A percentile compares a stretch with the other conserved stretches of the same genome.
Conservation (phyloP, 78 protist genomes). For the Anaeramoeba flamelloides region DNA sequence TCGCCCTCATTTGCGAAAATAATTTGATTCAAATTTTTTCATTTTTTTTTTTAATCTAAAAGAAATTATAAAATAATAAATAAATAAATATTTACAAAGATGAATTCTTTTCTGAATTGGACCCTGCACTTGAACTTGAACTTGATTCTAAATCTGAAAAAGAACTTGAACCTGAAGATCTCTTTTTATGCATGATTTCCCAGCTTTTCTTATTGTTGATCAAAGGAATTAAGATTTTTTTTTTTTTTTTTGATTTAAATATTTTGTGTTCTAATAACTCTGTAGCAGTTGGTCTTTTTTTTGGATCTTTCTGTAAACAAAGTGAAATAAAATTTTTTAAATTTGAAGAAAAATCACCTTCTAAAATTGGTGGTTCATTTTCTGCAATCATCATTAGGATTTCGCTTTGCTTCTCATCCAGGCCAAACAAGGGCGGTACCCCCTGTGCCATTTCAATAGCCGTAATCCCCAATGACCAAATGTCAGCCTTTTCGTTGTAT, state of each 20-base stretch:
- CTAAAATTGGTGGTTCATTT: neutral
- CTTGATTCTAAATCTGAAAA: too few relatives aligned
- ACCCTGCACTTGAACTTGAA: too few relatives aligned
- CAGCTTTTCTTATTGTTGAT: neutral
- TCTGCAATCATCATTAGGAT: neutral
- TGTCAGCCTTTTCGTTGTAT: constrained; percentile 70
- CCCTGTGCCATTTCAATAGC: constrained; percentile 90
- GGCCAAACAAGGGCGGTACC: constrained; percentile 86
- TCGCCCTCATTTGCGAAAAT: too few relatives aligned
- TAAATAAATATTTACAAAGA: too few relatives aligned
- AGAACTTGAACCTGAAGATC: too few relatives aligned
- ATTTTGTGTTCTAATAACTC: neutral
- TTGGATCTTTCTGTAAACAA: neutral
- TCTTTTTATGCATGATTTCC: neutral
- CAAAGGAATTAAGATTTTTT: neutral
- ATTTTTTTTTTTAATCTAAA: too few relatives aligned
- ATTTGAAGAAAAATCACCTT: neutral
- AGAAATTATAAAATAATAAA: too few relatives aligned
- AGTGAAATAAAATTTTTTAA: neutral
- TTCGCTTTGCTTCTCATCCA: too few relatives aligned
- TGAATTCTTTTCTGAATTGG: too few relatives aligned
- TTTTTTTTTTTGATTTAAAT: neutral
- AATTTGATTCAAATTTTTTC: too few relatives aligned
- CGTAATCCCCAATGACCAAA: constrained; percentile 96
- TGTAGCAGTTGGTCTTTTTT: neutral